Conservation (phyloP, 2,329 filamentous ascomycete species). For the Colletotrichum kahawae region DNA sequence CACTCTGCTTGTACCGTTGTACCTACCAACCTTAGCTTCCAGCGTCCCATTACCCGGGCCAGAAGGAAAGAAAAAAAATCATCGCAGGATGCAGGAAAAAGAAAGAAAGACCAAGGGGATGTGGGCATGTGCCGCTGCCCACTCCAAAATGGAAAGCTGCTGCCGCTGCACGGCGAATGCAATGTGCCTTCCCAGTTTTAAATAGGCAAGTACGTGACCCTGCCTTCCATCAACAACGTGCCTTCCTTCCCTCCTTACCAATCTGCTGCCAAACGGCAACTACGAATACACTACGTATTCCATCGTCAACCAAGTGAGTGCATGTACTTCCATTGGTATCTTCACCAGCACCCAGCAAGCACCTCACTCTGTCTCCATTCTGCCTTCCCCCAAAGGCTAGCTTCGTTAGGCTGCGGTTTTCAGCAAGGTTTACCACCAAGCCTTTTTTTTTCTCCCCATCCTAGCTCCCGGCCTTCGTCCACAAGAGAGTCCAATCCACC, state of each 20-base stretch:
- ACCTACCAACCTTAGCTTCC: background rate
- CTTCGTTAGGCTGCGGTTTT: background rate
- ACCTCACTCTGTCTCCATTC: background rate
- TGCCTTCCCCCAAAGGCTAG: background rate
- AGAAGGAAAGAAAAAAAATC: background rate
- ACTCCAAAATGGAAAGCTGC: background rate
- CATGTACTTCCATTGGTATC: background rate
- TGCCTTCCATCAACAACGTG: background rate
- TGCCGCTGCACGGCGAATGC: background rate
- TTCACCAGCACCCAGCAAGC: background rate
- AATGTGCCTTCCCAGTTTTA: background rate
- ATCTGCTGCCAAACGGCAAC: background rate
- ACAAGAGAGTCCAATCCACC: background rate
- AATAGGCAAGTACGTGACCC: background rate
- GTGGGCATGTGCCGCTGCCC: background rate
- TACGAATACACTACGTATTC: background rate
- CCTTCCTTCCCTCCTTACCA: background rate
- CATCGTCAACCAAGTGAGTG: background rate
- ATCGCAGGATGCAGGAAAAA: background rate
- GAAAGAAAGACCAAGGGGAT: background rate
- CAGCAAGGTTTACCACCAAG: background rate
- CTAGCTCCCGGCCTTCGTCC: constrained; percentile 12
- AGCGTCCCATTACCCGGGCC: background rate
- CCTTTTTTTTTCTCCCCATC: background rate
- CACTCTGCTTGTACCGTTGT: background rate